Evolutionary conservation across 2,329 filamentous ascomycete genomes (phyloP), one percentile per base, ranked within the genome.

Genomic region (Metarhizium sp.): DNA sequence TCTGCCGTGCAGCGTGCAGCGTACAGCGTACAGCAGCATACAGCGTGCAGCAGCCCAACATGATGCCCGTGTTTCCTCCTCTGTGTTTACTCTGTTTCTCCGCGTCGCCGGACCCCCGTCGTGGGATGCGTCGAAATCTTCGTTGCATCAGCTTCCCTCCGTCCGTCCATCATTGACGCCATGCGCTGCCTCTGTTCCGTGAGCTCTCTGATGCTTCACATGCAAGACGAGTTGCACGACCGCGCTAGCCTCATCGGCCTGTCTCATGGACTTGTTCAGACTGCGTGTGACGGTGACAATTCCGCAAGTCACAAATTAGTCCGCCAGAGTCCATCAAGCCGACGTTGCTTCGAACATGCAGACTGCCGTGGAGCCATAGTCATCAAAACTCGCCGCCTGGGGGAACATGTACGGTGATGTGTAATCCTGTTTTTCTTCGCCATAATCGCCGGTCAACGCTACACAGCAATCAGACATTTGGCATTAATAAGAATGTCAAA

Each of bases 211-310:
- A 42, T 43, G 29, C 50, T 55, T 50, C 50, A 49, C 45, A 45
- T 52, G 46, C 45, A 50, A 55, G 49, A 14, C 16, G 14, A 18
- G 50, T 56, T 20, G 36, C 47, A 52, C 51, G 18, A n/a, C 18
- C 18, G 34, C 16, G 13, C 34, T 40, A 40, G 13, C 50, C 18
- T 47, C 45, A 38, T 36, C 45, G 20, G 6, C 36, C 29, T 55
- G 42, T 32, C 43, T 25, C 51, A 25, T 18, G 10, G 25, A 48
- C 29, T 20, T 45, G 42, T 11, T 45, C 25, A 52, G 25, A 42
- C 11, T 20, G 8, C 18, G 46, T 54, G 47, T 54, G 20, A 49
- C 52, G 49, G 13, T 48, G 25, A 48, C 20, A 48, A 13, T 20
- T 16, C 45, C 32, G 20, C 45, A 48, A 30, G 45, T 30, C 45